Base-by-base conservation (phyloP, 2,329 filamentous ascomycete species). In the Ophiognomonia clavigignenti-juglandacearum region DNA sequence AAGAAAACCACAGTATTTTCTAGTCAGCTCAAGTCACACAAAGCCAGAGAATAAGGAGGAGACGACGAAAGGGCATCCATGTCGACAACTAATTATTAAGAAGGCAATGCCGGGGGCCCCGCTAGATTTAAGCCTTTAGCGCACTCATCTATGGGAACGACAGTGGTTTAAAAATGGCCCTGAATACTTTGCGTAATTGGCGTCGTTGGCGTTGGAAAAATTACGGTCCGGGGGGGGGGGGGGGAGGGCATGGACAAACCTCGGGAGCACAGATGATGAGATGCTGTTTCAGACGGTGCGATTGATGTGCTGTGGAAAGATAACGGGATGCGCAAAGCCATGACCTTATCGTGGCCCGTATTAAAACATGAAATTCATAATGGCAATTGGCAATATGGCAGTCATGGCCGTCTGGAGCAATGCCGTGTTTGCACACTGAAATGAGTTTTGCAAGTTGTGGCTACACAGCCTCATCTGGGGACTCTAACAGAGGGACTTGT, bases 351-450 rank as follows among this genome's bases (percentile, higher is more conserved):
- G 54, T 51, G 36, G 18, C 42, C 38, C 43, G 40, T 55, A 63
- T 64, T 62, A 59, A 57, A 61, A 54, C 54, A 59, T 50, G 53
- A 63, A 64, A 63, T 62, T 60, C 60, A 60, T 65, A 66, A 65
- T 66, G 54, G 57, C 56, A 65, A 63, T 58, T 43, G 26, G 36
- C 42, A 44, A 26, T 20, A 27, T 41, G 14, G 36, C n/a, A n/a
- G n/a, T n/a, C n/a, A n/a, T n/a, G n/a, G n/a, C n/a, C n/a, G n/a
- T n/a, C n/a, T n/a, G n/a, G n/a, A n/a, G n/a, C n/a, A n/a, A n/a
- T n/a, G n/a, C n/a, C n/a, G n/a, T n/a, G n/a, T n/a, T n/a, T n/a
- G n/a, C n/a, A n/a, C n/a, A n/a, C n/a, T n/a, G n/a, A n/a, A n/a
- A n/a, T n/a, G n/a, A n/a, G n/a, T n/a, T n/a, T n/a, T n/a, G n/a